Conservation (phyloP, 768 basidiomycete genomes). For the Phlebiopsis gigantea region DNA sequence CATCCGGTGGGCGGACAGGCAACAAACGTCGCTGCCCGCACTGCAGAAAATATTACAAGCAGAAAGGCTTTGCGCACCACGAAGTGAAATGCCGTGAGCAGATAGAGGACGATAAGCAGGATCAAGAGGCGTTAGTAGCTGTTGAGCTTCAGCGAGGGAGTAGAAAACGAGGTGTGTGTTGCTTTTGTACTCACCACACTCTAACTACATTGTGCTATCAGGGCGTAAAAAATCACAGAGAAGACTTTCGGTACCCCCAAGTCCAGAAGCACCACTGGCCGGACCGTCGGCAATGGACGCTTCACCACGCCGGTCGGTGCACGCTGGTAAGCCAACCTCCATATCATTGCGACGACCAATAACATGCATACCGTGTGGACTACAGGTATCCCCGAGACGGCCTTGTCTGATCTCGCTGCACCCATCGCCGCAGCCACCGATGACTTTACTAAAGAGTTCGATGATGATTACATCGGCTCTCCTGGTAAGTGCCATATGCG, state of each 20-base stretch:
- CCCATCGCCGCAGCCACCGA: too few relatives aligned
- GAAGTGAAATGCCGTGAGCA: neutral
- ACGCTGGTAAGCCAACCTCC: neutral
- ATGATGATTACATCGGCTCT: too few relatives aligned
- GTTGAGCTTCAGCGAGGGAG: neutral
- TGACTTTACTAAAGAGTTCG: too few relatives aligned
- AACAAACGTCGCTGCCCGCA: neutral
- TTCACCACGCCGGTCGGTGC: neutral
- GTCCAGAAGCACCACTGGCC: neutral
- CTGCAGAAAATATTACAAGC: neutral
- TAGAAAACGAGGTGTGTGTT: neutral
- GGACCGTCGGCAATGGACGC: neutral
- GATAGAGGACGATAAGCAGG: neutral
- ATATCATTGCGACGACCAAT: neutral
- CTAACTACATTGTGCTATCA: neutral
- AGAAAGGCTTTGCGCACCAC: neutral
- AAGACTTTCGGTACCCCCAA: too few relatives aligned
- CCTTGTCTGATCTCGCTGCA: too few relatives aligned
- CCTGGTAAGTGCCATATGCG: too few relatives aligned
- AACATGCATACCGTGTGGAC: neutral
- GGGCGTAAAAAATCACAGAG: too few relatives aligned
- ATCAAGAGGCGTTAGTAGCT: neutral
- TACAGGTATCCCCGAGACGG: too few relatives aligned
- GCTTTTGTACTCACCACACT: neutral
- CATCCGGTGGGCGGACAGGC: neutral